Base-by-base conservation (phyloP, 1,284 basidiomycete genomes). In the Apiotrichum brassicae region DNA sequence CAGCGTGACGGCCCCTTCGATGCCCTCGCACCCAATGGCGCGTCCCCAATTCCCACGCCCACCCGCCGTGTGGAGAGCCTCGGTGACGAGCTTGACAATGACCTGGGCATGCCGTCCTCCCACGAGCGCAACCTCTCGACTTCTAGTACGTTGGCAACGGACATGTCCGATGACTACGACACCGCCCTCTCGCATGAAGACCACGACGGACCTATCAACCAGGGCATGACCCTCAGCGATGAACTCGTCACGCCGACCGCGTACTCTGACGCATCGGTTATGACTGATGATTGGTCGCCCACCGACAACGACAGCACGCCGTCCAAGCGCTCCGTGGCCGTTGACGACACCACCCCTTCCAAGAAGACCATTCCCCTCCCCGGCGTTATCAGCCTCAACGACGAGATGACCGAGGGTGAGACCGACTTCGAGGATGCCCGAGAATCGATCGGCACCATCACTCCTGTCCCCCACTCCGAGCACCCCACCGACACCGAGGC, bases 341-440 rank as follows among this genome's bases (percentile, higher is more conserved):
- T 26, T n/a, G 20, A 46, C 42, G 28, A 43, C 51, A 59, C 56
- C 2, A 68, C 70, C 1, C 70, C 71, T 6, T 65, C 66, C 23
- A 63, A 60, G 42, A 55, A 47, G 23, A 54, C 58, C 3, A 49
- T 57, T 14, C 48, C 59, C 12, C 61, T 71, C 4, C 67, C 67
- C 16, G 55, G 54, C 45, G 59, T 60, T 11, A 54, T 51, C 36
- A 44, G 44, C 24, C 49, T 61, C 26, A 26, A 42, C 51, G 44
- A 59, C 45, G 49, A 49, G 42, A 52, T 40, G 40, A 55, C 48
- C 0, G 84, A 86, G 44, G 78, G 75, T 13, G 87, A 89, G 20
- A 67, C 66, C 25, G 85, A 87, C 53, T 94, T 87, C 64, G 81
- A 86, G 20, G 88, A 92, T 65, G 89, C 89, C 2, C 76, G 82